Conservation (phyloP, 768 basidiomycete genomes). For the Leccinum variicolor region DNA sequence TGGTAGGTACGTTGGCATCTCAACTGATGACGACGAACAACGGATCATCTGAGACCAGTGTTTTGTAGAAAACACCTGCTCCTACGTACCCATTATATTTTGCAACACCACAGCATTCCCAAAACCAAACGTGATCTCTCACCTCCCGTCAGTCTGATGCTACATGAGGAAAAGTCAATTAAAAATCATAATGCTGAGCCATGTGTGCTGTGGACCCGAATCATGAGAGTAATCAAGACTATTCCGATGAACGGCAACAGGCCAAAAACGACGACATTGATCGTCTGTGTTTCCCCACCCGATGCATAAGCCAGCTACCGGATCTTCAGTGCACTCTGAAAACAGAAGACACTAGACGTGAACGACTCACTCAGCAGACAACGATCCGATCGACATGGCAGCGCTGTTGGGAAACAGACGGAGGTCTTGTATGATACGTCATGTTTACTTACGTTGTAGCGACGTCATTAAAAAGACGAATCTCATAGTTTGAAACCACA, state of each 20-base stretch:
- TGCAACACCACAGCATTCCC: slow-evolving; percentile 65
- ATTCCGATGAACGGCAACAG: slow-evolving; percentile 47
- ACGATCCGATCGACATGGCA: slow-evolving; percentile 44
- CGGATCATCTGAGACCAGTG: slow-evolving; percentile 2
- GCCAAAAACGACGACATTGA: slow-evolving; percentile 48
- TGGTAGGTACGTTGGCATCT: slow-evolving; percentile 53
- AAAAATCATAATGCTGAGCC: slow-evolving; percentile 47
- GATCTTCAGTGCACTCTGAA: neutral
- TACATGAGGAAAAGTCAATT: neutral
- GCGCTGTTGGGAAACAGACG: slow-evolving; percentile 52
- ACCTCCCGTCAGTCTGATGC: slow-evolving; percentile 5
- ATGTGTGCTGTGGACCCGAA: slow-evolving; percentile 40
- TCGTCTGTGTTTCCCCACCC: slow-evolving; percentile 46
- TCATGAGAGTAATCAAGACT: slow-evolving; percentile 37
- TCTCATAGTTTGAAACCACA: slow-evolving; percentile 79
- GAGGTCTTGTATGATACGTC: slow-evolving; percentile 36
- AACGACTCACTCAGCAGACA: slow-evolving; percentile 45
- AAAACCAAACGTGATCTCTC: slow-evolving; percentile 59
- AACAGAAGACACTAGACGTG: neutral
- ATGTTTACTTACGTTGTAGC: neutral
- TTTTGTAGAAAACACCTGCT: neutral
- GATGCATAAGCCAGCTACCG: slow-evolving; percentile 46
- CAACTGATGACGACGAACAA: slow-evolving; percentile 36
- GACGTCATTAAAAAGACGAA: neutral
- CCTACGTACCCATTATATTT: slow-evolving; percentile 50